These are phyloP conservation scores for Penicillium coprophilum DNA, from an alignment of 495 filamentous ascomycete genomes.

Conservation along the genomic window DNA sequence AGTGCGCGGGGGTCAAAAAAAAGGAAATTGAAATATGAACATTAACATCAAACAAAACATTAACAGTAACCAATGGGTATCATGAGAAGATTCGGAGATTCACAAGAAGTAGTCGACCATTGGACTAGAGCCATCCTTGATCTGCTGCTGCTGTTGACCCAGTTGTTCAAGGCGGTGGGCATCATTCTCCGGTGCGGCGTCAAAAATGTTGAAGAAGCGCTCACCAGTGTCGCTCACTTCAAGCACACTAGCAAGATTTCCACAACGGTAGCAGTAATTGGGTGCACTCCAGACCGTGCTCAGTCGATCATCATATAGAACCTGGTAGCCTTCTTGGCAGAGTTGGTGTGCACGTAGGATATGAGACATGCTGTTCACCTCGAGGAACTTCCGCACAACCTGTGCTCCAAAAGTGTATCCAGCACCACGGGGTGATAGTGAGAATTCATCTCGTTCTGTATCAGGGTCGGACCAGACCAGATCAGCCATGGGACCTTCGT, in stretches of 20 bases:
- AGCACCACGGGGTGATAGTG: constrained; percentile 85
- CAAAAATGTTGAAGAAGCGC: constrained; percentile 94
- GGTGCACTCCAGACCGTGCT: constrained; percentile 98
- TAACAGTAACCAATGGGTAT: constrained; percentile 43
- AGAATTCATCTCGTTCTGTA: constrained; percentile 93
- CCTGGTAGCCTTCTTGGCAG: constrained; percentile 95
- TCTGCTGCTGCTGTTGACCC: constrained; percentile 44
- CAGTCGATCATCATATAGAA: constrained; percentile 89
- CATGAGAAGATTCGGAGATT: constrained; percentile 54
- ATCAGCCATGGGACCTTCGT: constrained; percentile 99
- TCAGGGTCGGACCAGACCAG: constrained; percentile 98
- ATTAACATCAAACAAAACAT: constrained; percentile 12
- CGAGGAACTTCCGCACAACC: constrained; percentile 95
- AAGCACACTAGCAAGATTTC: constrained; percentile 94
- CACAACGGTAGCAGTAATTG: constrained; percentile 95
- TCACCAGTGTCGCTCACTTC: constrained; percentile 92
- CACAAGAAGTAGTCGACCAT: constrained; percentile 71
- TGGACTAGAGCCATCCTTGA: constrained; percentile 58
- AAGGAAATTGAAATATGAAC: constrained; percentile 16
- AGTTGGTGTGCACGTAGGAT: constrained; percentile 96
- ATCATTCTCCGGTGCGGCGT: constrained; percentile 94
- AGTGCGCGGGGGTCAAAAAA: constrained; percentile 18
- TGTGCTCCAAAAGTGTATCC: constrained; percentile 97
- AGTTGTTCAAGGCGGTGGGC: constrained; percentile 74
- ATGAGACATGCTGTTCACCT: constrained; percentile 95